These are phyloP conservation scores for Tilletia caries DNA, from an alignment of 1,284 basidiomycete species.

Conservation along the genomic window DNA sequence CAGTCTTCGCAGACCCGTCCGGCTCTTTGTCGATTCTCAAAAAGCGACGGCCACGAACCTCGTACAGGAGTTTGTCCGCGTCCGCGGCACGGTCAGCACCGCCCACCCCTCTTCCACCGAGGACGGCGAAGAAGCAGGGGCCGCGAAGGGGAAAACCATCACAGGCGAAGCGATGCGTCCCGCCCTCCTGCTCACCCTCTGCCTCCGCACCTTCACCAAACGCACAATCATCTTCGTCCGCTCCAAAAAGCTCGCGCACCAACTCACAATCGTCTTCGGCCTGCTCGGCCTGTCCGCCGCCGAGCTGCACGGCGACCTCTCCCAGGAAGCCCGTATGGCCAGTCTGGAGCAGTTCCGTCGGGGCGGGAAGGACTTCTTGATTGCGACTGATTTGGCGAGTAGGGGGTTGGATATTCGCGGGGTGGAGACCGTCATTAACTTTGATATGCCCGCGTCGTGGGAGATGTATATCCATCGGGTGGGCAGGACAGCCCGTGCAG, in stretches of 20 bases:
- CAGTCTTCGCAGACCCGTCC: slow-evolving; percentile 83
- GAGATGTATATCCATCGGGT: slow-evolving; percentile 94
- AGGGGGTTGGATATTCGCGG: slow-evolving; percentile 96
- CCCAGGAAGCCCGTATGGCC: slow-evolving; percentile 86
- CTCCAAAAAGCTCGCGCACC: slow-evolving; percentile 93
- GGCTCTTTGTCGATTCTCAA: slow-evolving; percentile 92
- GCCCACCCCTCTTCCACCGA: too few species aligned
- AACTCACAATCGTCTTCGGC: slow-evolving; percentile 88
- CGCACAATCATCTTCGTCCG: slow-evolving; percentile 88
- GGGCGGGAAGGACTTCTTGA: slow-evolving; percentile 77
- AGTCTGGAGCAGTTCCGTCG: slow-evolving; percentile 83
- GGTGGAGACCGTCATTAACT: slow-evolving; percentile 92
- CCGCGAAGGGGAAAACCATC: slow-evolving; percentile 48
- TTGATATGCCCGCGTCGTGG: slow-evolving; percentile 91
- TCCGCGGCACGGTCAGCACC: slow-evolving; percentile 24
- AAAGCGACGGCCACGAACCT: slow-evolving; percentile 82
- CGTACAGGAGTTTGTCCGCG: slow-evolving; percentile 75
- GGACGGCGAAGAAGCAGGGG: not conserved
- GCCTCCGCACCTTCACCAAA: slow-evolving; percentile 78
- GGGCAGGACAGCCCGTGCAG: slow-evolving; percentile 67
- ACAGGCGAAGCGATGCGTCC: slow-evolving; percentile 65
- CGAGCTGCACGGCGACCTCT: slow-evolving; percentile 90
- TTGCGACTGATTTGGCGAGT: slow-evolving; percentile 93
- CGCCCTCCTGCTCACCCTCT: slow-evolving; percentile 76
- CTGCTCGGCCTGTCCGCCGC: slow-evolving; percentile 80